phyloP scores from a whole-genome alignment of 148 eudicot species.

The Chenopodium berlandieri region DNA sequence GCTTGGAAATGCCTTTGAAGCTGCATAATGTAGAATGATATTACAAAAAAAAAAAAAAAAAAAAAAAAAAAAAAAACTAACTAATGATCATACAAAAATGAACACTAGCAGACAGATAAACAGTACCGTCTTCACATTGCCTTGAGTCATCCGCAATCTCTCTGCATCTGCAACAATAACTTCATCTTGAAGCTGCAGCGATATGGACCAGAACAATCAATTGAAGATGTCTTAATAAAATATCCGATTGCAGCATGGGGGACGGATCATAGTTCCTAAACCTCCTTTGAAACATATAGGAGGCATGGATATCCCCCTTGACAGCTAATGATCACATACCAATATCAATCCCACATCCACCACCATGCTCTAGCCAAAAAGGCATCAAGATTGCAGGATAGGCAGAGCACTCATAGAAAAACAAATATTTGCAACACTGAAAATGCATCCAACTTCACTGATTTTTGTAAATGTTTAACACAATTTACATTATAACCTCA shows the following conservation, averaged over 20 bases:
- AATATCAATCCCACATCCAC: not conserved
- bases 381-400: not conserved
- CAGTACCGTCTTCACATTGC: constrained; percentile 82
- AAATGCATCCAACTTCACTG: not conserved
- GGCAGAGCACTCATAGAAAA: not conserved
- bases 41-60: not conserved
- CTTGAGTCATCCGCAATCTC: constrained; percentile 76
- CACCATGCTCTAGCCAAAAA: not conserved
- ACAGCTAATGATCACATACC: not conserved
- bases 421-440: not conserved
- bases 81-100: not conserved
- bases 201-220: constrained; percentile 21
- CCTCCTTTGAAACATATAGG: not conserved
- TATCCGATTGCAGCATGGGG: not conserved
- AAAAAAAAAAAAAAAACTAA: not conserved
- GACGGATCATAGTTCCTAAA: not conserved
- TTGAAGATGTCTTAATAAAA: not conserved
- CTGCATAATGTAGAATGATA: constrained; percentile 38
- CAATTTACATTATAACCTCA: not conserved
- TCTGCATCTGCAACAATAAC: constrained; percentile 84
- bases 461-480: not conserved
- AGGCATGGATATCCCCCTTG: not conserved
- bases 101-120: not conserved
- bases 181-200: constrained; percentile 94
- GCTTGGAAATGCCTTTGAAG: constrained; percentile 97